Conservation (phyloP, 2,329 filamentous ascomycete species). For the Penicillium sp. region DNA sequence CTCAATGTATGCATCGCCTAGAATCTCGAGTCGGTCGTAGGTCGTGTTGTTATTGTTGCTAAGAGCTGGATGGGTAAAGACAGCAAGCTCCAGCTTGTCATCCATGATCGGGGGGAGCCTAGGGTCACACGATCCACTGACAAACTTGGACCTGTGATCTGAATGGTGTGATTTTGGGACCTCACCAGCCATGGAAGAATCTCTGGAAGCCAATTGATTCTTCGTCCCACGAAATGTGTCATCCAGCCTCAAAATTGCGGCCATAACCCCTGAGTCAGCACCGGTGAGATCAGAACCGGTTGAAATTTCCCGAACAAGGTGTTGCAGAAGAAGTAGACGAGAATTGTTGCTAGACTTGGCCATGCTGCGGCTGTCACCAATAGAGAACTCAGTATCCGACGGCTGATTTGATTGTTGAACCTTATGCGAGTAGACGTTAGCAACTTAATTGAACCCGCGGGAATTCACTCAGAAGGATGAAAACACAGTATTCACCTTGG, state of each 20-base stretch:
- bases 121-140: conserved; percentile 16
- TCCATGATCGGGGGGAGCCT: conserved; percentile 61
- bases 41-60: conserved; percentile 34
- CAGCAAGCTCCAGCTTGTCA: conserved; percentile 58
- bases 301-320: conserved; percentile 25
- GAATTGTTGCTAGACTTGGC: conserved; percentile 10
- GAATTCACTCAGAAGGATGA: background rate
- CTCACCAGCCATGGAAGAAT: background rate
- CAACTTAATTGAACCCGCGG: background rate
- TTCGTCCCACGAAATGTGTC: conserved; percentile 18
- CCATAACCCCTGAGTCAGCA: conserved; percentile 19
- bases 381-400: background rate
- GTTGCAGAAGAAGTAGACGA: conserved; percentile 22
- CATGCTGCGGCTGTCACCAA: background rate
- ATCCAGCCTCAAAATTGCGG: conserved; percentile 23
- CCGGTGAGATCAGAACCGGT: conserved; percentile 15
- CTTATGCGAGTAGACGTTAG: background rate
- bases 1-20: conserved; percentile 85
- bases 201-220: background rate
- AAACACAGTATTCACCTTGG: conserved; percentile 2
- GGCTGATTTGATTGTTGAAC: background rate
- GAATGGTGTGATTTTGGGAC: background rate
- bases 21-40: conserved; percentile 85
- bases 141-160: background rate
- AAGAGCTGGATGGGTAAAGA: conserved; percentile 66